Conservation (phyloP, 176 grass and related monocot genomes). For the Oryza meridionalis region DNA sequence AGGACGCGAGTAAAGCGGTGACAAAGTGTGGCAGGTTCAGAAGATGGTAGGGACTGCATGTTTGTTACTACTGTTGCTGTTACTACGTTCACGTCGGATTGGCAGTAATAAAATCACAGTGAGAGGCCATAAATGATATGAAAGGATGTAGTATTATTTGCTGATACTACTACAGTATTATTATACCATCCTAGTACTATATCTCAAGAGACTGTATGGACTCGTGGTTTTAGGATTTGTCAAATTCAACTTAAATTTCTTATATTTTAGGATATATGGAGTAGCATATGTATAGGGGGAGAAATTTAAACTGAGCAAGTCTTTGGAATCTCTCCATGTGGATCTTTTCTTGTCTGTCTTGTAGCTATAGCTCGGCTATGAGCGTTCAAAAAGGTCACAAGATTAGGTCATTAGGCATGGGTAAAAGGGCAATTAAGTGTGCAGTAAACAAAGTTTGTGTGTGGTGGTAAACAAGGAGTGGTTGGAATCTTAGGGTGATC, state of each 20-base stretch:
- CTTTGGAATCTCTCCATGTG: slow-evolving; percentile 34
- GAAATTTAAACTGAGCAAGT: neutral
- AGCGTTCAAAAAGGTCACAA: slow-evolving; percentile 8
- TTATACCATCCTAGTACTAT: neutral
- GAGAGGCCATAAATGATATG: neutral
- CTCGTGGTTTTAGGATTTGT: no score
- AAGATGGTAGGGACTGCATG: slow-evolving; percentile 6
- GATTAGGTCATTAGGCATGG: slow-evolving; percentile 1
- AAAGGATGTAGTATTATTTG: neutral
- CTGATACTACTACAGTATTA: no score
- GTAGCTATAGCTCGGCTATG: neutral
- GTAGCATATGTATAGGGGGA: neutral
- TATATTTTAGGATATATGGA: no score
- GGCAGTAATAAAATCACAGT: neutral
- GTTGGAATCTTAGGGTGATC: slow-evolving; percentile 34
- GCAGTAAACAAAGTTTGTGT: neutral
- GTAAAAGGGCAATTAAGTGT: neutral
- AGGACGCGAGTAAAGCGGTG: neutral
- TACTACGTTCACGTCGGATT: neutral
- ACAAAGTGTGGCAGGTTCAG: neutral
- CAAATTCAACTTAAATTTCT: no score
- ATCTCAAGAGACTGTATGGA: no score
- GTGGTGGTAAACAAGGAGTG: neutral
- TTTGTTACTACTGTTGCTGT: neutral
- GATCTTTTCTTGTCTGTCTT: slow-evolving; percentile 39